phyloP scores from a whole-genome alignment of 2,329 filamentous ascomycete genomes.

The Venturia aucupariae region DNA sequence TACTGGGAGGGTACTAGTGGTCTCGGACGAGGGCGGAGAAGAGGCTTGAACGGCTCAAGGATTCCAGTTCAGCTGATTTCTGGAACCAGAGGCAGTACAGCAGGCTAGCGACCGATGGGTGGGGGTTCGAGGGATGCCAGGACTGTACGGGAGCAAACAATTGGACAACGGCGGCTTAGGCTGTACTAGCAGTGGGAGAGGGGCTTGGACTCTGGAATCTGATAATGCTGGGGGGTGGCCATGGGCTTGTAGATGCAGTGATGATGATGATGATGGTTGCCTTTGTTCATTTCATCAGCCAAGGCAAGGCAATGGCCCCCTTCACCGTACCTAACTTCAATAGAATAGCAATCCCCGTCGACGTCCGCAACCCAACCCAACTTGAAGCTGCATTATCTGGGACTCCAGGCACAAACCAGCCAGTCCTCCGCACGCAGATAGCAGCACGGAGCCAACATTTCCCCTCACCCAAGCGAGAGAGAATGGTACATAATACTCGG shows the following conservation, averaged over 20 bases:
- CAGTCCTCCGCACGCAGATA: background rate
- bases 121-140: background rate
- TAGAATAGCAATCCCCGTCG: background rate
- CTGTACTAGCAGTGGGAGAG: background rate
- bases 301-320: no score
- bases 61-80: background rate
- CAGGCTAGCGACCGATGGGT: background rate
- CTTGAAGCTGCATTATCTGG: background rate
- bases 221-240: background rate
- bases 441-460: background rate
- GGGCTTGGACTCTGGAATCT: background rate
- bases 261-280: background rate
- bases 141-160: background rate
- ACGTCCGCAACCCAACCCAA: no score
- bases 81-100: background rate
- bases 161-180: background rate
- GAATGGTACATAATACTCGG: no score
- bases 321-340: no score
- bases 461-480: background rate
- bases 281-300: background rate
- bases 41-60: background rate
- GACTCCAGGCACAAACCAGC: background rate
- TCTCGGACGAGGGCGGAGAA: slow-evolving; percentile 3
- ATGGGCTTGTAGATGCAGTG: background rate
- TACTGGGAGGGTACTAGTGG: background rate